Evolutionary conservation across 169 alveolate genomes (phyloP).

Genomic region (Cryptosporidium ubiquitum): DNA sequence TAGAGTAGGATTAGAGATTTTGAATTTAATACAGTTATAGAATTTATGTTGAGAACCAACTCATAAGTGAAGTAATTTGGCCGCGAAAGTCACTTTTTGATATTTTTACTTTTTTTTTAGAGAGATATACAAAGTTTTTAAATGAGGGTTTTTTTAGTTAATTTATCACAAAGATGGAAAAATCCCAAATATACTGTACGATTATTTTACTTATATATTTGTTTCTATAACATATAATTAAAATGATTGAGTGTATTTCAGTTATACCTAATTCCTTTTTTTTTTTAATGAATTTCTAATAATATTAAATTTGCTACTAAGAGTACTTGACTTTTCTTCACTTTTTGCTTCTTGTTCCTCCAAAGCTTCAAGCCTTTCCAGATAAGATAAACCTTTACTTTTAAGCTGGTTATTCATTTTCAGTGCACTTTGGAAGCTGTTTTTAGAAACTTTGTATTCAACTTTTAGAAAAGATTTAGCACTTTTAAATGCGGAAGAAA

Average conservation of each 20-base stretch:
- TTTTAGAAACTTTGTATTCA: background rate
- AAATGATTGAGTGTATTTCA: background rate
- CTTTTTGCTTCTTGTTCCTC: constrained; percentile 32
- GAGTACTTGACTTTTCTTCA: background rate
- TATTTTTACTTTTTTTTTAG: background rate
- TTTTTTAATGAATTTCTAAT: constrained; percentile 30
- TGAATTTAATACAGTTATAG: background rate
- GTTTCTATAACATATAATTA: background rate
- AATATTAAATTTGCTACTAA: background rate
- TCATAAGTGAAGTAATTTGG: background rate
- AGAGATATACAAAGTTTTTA: background rate
- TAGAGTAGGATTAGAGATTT: background rate
- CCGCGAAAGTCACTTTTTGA: background rate
- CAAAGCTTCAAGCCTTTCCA: constrained; percentile 40
- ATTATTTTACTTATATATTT: background rate
- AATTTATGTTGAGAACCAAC: background rate
- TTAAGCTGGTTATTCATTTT: constrained; percentile 24
- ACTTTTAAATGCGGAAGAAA: constrained; percentile 9
- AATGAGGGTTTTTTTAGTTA: background rate
- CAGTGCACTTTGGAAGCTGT: constrained; percentile 13
- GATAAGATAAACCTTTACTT: background rate
- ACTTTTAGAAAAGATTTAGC: constrained; percentile 8
- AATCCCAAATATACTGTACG: background rate
- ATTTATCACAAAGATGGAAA: background rate
- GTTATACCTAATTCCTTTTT: constrained; percentile 17